Conservation (phyloP, 768 basidiomycete species). For the Lyophyllum semitale region DNA sequence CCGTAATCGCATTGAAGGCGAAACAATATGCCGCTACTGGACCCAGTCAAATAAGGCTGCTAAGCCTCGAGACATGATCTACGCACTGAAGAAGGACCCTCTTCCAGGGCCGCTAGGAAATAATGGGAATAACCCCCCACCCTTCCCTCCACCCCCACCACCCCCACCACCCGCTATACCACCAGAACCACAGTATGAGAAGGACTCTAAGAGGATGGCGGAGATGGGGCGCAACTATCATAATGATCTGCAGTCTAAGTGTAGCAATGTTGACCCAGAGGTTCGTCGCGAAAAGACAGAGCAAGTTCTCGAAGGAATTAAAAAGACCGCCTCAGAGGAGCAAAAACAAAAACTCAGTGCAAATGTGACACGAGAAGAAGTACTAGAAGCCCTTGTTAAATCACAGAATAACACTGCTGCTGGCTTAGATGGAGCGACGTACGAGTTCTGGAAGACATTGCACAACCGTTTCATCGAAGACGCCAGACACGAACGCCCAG, state of each 20-base stretch:
- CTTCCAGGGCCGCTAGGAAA: too few species aligned
- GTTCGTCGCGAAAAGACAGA: not conserved
- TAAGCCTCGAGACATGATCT: too few species aligned
- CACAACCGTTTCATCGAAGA: constrained; percentile 1
- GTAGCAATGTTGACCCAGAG: not conserved
- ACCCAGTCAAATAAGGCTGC: constrained; percentile 8
- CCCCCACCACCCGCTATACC: too few species aligned
- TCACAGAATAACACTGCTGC: constrained; percentile 15
- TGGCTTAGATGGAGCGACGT: constrained; percentile 16
- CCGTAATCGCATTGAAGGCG: too few species aligned
- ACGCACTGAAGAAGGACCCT: constrained; percentile 6
- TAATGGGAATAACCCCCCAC: too few species aligned
- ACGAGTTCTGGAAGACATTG: constrained; percentile 28
- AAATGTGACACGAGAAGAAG: not conserved
- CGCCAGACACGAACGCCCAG: not conserved
- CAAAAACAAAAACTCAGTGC: not conserved
- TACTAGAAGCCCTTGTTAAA: constrained; percentile 5
- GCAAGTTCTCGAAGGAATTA: not conserved
- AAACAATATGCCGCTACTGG: constrained; percentile 14
- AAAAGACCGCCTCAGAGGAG: not conserved
- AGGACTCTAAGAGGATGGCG: constrained; percentile 1
- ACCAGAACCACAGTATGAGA: not conserved
- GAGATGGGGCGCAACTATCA: constrained; percentile 6
- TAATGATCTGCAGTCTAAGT: not conserved
- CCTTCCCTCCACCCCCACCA: too few species aligned